Evolutionary conservation across 441 rosid species (phyloP).

Genomic region (Daphne laureola): DNA sequence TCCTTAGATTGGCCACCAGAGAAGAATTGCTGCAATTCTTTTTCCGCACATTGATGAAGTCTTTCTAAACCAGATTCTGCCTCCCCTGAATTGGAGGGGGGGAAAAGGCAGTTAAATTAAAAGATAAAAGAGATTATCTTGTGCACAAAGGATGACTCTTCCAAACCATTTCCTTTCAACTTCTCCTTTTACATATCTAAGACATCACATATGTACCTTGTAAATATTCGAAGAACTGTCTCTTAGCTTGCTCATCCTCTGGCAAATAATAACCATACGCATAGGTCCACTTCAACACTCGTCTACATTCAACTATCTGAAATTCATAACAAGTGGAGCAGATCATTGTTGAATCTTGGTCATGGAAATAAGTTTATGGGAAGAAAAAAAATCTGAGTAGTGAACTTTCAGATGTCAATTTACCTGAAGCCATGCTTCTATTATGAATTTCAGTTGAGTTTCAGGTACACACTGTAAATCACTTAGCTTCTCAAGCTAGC

Average conservation of each 20-base stretch:
- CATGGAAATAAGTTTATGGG: too few relatives aligned
- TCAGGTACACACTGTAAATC: conserved; percentile 66
- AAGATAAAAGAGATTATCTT: too few relatives aligned
- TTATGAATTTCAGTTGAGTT: conserved; percentile 81
- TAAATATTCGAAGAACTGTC: conserved; percentile 68
- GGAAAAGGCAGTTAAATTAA: too few relatives aligned
- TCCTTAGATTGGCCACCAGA: conserved; percentile 46
- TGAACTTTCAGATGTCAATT: neutral
- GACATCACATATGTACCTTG: conserved; percentile 43
- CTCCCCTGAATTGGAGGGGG: conserved; percentile 40
- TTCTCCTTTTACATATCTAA: too few relatives aligned
- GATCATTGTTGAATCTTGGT: too few relatives aligned
- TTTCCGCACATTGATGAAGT: conserved; percentile 92
- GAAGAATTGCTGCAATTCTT: conserved; percentile 60
- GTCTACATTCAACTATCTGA: conserved; percentile 65
- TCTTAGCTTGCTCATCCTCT: conserved; percentile 55
- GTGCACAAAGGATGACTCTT: too few relatives aligned
- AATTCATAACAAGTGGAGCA: neutral
- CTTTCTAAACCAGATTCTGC: conserved; percentile 91
- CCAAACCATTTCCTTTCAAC: too few relatives aligned
- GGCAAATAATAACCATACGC: conserved; percentile 60
- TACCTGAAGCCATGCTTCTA: conserved; percentile 96
- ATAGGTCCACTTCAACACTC: conserved; percentile 82
- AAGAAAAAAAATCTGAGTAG: too few relatives aligned
- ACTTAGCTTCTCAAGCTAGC: conserved; percentile 80